These are phyloP conservation scores for Metschnikowia drakensbergensis DNA, from an alignment of 805 yeast genomes.

Conservation along the genomic window DNA sequence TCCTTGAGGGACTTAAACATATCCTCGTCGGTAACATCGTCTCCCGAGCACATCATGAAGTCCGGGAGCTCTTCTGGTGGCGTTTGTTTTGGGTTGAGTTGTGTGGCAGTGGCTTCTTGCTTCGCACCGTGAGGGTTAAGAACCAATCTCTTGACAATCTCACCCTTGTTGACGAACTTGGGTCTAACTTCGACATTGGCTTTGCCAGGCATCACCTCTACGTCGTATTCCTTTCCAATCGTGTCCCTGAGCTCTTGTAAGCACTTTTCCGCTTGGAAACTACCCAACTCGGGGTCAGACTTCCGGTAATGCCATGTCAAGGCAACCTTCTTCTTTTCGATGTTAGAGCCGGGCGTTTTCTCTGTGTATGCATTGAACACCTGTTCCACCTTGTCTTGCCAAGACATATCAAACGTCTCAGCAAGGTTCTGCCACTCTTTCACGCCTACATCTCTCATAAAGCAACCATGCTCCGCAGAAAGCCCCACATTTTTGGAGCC, in stretches of 20 bases:
- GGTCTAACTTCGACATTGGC: conserved; percentile 98
- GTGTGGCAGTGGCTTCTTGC: conserved; percentile 36
- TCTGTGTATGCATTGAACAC: conserved; percentile 75
- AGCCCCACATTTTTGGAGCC: conserved; percentile 73
- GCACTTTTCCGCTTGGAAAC: conserved; percentile 75
- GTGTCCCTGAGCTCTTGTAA: conserved; percentile 57
- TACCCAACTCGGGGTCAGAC: conserved; percentile 91
- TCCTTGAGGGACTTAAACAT: conserved; percentile 80
- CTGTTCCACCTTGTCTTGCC: conserved; percentile 82
- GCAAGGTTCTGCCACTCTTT: conserved; percentile 81
- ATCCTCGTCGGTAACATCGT: conserved; percentile 95
- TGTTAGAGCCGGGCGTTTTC: conserved; percentile 83
- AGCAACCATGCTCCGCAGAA: conserved; percentile 97
- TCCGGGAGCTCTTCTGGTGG: conserved; percentile 60
- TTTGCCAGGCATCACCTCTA: conserved; percentile 95
- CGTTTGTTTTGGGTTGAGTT: conserved; percentile 23
- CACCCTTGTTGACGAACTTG: conserved; percentile 91
- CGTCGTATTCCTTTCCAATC: conserved; percentile 64
- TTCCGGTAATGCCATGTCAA: conserved; percentile 97
- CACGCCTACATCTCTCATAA: conserved; percentile 68
- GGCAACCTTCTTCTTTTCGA: conserved; percentile 89
- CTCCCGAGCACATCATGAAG: conserved; percentile 88
- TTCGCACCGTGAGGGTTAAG: conserved; percentile 57
- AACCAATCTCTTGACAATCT: conserved; percentile 80
- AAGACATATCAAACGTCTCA: conserved; percentile 80